A percentile compares a stretch with the other conserved stretches of the same genome.
phyloP scores from a whole-genome alignment of 208 protist genomes.

The Trypanosoma melophagium region DNA sequence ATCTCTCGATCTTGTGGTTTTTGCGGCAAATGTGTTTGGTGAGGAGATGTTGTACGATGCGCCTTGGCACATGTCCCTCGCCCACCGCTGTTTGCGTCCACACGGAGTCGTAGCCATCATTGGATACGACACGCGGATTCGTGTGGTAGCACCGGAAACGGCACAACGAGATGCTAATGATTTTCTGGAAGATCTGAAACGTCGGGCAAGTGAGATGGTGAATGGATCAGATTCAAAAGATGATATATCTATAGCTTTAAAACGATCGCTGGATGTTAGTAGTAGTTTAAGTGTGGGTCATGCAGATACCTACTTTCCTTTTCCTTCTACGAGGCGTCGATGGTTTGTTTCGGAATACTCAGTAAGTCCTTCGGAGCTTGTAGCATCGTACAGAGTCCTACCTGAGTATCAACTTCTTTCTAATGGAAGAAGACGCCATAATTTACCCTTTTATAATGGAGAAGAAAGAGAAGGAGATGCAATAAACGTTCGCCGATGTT shows the following conservation, averaged over 20 bases:
- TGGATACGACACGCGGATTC: slow-evolving; percentile 35
- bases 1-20: slow-evolving; percentile 77
- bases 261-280: slow-evolving; percentile 24
- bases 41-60: slow-evolving; percentile 75
- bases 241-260: slow-evolving; percentile 18
- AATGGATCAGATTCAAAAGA: neutral
- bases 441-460: neutral
- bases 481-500: slow-evolving; percentile 29
- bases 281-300: slow-evolving; percentile 52
- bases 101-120: slow-evolving; percentile 79
- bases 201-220: neutral
- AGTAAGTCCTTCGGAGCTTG: slow-evolving; percentile 45
- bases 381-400: slow-evolving; percentile 40
- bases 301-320: slow-evolving; percentile 79
- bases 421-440: slow-evolving; percentile 2
- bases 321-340: slow-evolving; percentile 56
- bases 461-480: slow-evolving; percentile 17
- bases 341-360: slow-evolving; percentile 75
- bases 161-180: slow-evolving; percentile 43
- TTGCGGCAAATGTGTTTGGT: slow-evolving; percentile 70
- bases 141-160: slow-evolving; percentile 49
- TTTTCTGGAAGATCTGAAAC: slow-evolving; percentile 39
- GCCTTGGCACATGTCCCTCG: slow-evolving; percentile 77
- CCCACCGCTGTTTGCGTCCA: slow-evolving; percentile 57
- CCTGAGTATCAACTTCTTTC: slow-evolving; percentile 58